A percentile compares a stretch with the other conserved stretches of the same genome.
phyloP scores from a whole-genome alignment of 495 filamentous ascomycete genomes.

The Tetracladium marchalianum region DNA sequence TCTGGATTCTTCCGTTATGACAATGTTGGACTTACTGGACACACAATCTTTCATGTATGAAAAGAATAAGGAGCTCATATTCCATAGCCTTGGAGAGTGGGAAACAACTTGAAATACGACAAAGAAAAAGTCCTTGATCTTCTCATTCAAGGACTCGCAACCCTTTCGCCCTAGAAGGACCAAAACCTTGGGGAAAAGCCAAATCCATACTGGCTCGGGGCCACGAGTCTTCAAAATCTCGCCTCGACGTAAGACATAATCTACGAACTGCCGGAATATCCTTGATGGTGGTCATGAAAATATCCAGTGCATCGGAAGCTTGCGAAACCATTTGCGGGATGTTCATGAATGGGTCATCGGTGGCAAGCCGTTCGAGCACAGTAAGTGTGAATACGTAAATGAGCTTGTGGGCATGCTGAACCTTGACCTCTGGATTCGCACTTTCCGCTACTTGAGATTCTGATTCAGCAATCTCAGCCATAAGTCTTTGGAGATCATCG shows the following conservation, averaged over 20 bases:
- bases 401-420: constrained; percentile 69
- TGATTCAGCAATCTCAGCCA: constrained; percentile 49
- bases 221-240: constrained; percentile 31
- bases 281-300: constrained; percentile 60
- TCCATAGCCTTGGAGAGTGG: constrained; percentile 31
- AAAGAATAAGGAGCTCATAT: constrained; percentile 31
- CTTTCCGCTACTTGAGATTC: constrained; percentile 29
- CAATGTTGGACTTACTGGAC: constrained; percentile 8
- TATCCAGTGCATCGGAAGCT: constrained; percentile 56
- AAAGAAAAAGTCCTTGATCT: constrained; percentile 40
- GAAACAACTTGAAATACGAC: constrained; percentile 30
- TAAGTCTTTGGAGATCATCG: constrained; percentile 48
- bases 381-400: constrained; percentile 76
- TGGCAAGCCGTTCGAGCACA: constrained; percentile 54
- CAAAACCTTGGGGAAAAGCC: constrained; percentile 60
- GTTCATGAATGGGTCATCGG: constrained; percentile 49
- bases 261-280: constrained; percentile 64
- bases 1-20: background rate
- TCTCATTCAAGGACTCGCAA: constrained; percentile 29
- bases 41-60: constrained; percentile 29
- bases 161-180: constrained; percentile 39
- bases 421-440: constrained; percentile 46
- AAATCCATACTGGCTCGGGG: constrained; percentile 62
- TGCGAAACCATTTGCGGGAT: constrained; percentile 42
- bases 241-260: constrained; percentile 25